Base-by-base conservation (phyloP, 2,329 filamentous ascomycete genomes). In the Sporothrix curviconia region DNA sequence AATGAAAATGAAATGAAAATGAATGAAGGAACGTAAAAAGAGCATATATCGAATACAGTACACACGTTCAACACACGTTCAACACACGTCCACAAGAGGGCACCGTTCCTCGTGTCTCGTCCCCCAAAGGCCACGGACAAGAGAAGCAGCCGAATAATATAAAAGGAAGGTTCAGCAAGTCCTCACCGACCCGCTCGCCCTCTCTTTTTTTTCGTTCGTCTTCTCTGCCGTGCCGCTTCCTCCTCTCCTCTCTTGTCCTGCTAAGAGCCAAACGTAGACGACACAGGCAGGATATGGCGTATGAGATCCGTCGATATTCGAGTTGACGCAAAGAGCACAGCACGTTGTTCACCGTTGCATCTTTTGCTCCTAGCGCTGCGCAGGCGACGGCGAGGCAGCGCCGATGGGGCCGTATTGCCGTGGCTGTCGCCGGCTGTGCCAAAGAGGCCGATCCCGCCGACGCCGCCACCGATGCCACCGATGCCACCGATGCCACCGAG, bases 381-480 rank as follows among this genome's bases (percentile, higher is more conserved):
- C 49, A 3, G 49, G 14, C 3, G 25, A 14, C 8, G 40, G 22
- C 2, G 40, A 12, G 19, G 47, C 8, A 0, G 40, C 47, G 12
- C 47, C 47, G n/a, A 46, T 53, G 6, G 43, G 44, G 43, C 43
- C 8, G 44, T 42, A 17, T 22, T 12, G 40, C 42, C 37, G n/a
- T 40, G 28, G 14, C 36, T 39, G 28, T 44, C 15, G 17, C 30
- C 28, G 28, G 17, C 40, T 11, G 22, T 15, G 36, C 9, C 3
- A 11, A 32, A 22, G 7, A 15, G 19, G 42, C 51, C 25, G 12
- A 42, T 14, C 3, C 42, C 49, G 15, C 56, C 53, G 5, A 40
- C 32, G 3, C 39, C 51, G 55, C 78, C 74, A 32, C 78, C 72
- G 43, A 47, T 42, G 17, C 17, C 30, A 28, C 9, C 17, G 9